Base-by-base conservation (phyloP, 805 yeast genomes). In the Candida morakotiae region DNA sequence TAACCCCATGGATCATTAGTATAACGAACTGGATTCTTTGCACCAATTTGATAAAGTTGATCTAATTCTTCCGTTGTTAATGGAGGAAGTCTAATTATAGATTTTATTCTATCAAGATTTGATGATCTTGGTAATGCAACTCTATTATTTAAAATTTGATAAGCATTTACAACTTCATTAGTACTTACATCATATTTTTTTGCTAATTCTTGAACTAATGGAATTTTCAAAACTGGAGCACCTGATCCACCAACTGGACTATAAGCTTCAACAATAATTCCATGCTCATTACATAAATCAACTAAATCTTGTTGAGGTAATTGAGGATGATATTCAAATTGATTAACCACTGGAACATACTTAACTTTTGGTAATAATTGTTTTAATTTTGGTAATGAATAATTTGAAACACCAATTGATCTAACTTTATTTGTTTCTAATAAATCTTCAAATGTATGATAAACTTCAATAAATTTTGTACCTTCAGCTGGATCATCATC, bases 311-410 rank as follows among this genome's bases (percentile, higher is more conserved):
- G 88, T 44, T 80, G 64, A 51, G 77, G 87, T 49, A 82, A 65
- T 51, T 80, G 80, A 0, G 87, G 82, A 52, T 73, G 81, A 66
- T 69, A 81, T 52, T 83, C 93, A 43, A 83, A 76, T 57, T 84
- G 91, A 51, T 82, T 74, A 24, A 83, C 79, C 41, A 63, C 69
- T 6, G 87, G 87, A 93, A 36, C 39, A 35, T 38, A 47, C 40
- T 43, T 52, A 28, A 42, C 45, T 16, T 47, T 48, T 4, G 51
- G 54, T 13, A 64, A 47, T 20, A 65, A 48, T 37, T 47, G 41
- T 34, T 46, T 47, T 29, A 64, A 47, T 34, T 53, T 56, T 14
- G 55, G 53, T 29, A 56, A 39, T 4, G 64, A 51, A 23, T 56
- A 60, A 42, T 64, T 64, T 14, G 66, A 60, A 20, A 64, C 62